Evolutionary conservation across 208 protist species (phyloP).

Genomic region (Leishmania gerbilli): DNA sequence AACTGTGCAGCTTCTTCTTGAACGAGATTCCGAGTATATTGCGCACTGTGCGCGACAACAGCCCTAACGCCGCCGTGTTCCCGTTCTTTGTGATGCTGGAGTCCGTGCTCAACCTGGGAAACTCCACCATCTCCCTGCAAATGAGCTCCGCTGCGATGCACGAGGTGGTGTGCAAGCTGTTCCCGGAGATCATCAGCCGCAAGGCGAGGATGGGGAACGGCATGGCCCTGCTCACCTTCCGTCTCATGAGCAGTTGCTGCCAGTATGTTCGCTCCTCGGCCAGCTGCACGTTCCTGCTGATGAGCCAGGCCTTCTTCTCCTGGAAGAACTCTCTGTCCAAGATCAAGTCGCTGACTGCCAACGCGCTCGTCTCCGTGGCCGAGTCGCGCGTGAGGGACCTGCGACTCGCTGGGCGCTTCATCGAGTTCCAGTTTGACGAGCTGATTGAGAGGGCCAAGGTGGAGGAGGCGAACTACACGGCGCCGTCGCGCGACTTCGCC

Average conservation of each 20-base stretch:
- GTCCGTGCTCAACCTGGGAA: slow-evolving; percentile 66
- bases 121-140: slow-evolving; percentile 85
- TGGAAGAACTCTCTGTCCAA: slow-evolving; percentile 75
- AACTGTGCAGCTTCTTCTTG: slow-evolving; percentile 66
- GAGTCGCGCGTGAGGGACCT: slow-evolving; percentile 81
- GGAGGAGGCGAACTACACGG: slow-evolving; percentile 52
- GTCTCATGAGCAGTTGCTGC: slow-evolving; percentile 88
- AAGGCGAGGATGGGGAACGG: slow-evolving; percentile 76
- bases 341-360: slow-evolving; percentile 77
- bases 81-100: slow-evolving; percentile 89
- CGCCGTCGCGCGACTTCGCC: slow-evolving; percentile 46
- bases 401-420: slow-evolving; percentile 79
- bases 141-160: slow-evolving; percentile 71
- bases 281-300: slow-evolving; percentile 64
- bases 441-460: slow-evolving; percentile 62
- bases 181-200: slow-evolving; percentile 82
- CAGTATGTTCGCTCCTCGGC: slow-evolving; percentile 74
- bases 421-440: slow-evolving; percentile 83
- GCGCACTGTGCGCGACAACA: slow-evolving; percentile 62
- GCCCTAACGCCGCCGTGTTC: slow-evolving; percentile 52
- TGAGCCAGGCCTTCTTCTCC: slow-evolving; percentile 78
- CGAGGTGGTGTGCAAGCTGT: slow-evolving; percentile 70
- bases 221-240: slow-evolving; percentile 79
- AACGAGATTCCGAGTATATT: slow-evolving; percentile 56
- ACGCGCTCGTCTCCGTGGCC: slow-evolving; percentile 81